Base-by-base conservation (phyloP, 2,329 filamentous ascomycete genomes). In the Xylariaceae sp. region DNA sequence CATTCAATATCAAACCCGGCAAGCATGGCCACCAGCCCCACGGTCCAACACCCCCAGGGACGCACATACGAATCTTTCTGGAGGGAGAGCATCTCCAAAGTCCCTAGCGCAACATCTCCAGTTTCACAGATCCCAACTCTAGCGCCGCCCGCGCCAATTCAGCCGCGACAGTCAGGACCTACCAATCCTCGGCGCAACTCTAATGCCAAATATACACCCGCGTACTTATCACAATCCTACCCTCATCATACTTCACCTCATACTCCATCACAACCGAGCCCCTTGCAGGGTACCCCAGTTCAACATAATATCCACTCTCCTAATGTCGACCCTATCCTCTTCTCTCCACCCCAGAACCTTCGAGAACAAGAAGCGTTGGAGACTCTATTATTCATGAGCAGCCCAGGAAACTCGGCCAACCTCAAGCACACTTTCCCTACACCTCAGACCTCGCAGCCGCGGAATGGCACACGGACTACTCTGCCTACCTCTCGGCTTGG, bases 331-430 rank as follows among this genome's bases (percentile, higher is more conserved):
- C 79, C 83, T 6, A 83, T 87, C 14, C 75, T 89, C 4, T 86
- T 87, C 59, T 90, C 88, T 26, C 87, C 87, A 1, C 87, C 87
- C 53, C 87, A 90, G 61, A 86, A 86, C 19, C 77, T 84, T 7
- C 84, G 89, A 48, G 91, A 95, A 69, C 89, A 92, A 68, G 91
- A 94, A 67, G 91, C 91, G 5, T 86, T 94, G 43, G 90, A 93
- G 69, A 89, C 89, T 0, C 75, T 95, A 21, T 78, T 94, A 23
- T 92, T 93, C 68, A 89, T 95, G 86, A 92, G 90, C 67, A 91
- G 88, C 61, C 89, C 89, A 0, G 87, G 87, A 14, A 90, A 91
- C 71, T 88, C 88, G 40, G 79, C 83, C 37, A 86, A 85, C 58
- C 73, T 87, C 65, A 84, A 84, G 61, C 82, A 83, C 58, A 70